Evolutionary conservation across 2,329 filamentous ascomycete genomes (phyloP).

Genomic region (Elsinoe australis): DNA sequence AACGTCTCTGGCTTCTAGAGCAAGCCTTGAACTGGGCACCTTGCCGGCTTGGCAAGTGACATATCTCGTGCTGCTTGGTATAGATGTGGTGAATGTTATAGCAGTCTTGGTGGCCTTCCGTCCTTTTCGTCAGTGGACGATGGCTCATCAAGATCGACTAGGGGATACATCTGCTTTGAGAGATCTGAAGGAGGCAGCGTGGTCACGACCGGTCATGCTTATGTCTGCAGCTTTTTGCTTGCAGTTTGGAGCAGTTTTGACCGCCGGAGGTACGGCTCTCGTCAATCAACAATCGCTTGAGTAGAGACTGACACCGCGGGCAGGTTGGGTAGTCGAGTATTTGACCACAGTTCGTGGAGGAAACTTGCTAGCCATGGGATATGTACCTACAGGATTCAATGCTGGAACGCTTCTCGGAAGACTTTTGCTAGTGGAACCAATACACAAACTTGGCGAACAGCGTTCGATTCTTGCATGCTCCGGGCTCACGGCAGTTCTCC

Average conservation of each 20-base stretch:
- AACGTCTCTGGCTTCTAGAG: background rate
- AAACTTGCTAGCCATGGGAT: slow-evolving; percentile 51
- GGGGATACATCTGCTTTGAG: slow-evolving; percentile 29
- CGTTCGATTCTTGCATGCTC: too few species aligned
- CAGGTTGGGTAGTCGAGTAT: slow-evolving; percentile 60
- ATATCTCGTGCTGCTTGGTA: slow-evolving; percentile 48
- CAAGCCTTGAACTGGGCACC: slow-evolving; percentile 33
- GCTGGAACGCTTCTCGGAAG: slow-evolving; percentile 52
- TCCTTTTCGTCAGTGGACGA: slow-evolving; percentile 36
- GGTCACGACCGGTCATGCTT: slow-evolving; percentile 47
- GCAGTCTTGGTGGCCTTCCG: slow-evolving; percentile 45
- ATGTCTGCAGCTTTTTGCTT: slow-evolving; percentile 59
- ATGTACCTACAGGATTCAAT: slow-evolving; percentile 54
- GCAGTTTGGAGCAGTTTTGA: slow-evolving; percentile 50
- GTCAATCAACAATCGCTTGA: too few species aligned
- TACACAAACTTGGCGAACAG: slow-evolving; percentile 50
- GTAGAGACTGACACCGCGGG: too few species aligned
- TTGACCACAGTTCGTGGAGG: slow-evolving; percentile 54
- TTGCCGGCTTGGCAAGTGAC: slow-evolving; percentile 46
- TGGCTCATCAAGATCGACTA: slow-evolving; percentile 24
- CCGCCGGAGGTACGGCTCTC: slow-evolving; percentile 41
- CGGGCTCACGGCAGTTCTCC: slow-evolving; percentile 5
- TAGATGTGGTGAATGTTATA: slow-evolving; percentile 46
- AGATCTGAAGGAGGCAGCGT: slow-evolving; percentile 42
- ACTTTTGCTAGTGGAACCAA: slow-evolving; percentile 52